These are phyloP conservation scores for Citrus glauca DNA, from an alignment of 345 rosid species.

Conservation along the genomic window DNA sequence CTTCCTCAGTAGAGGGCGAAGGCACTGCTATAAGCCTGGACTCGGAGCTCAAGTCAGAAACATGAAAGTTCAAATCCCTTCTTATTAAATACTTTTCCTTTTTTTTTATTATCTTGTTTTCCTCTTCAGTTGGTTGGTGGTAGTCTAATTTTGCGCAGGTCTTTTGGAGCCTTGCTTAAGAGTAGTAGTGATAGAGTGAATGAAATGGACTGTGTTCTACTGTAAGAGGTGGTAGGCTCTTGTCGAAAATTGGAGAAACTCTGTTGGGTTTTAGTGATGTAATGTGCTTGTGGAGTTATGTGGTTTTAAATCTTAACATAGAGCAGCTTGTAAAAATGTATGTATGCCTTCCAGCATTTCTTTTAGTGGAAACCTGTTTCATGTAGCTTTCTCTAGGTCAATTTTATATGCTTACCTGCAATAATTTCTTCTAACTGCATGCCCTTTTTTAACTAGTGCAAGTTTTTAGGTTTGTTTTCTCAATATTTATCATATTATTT, in stretches of 20 bases:
- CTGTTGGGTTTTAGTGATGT: constrained; percentile 21
- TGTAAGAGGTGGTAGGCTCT: background rate
- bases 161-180: constrained; percentile 18
- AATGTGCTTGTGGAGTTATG: constrained; percentile 21
- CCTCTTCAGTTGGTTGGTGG: constrained; percentile 6
- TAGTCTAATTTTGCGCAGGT: constrained; percentile 19
- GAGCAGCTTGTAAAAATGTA: constrained; percentile 17
- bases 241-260: background rate
- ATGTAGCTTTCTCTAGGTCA: constrained; percentile 12
- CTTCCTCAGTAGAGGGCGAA: constrained; percentile 35
- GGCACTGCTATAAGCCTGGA: constrained; percentile 35
- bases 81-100: background rate
- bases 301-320: constrained; percentile 17
- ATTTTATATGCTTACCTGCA: background rate
- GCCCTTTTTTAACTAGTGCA: background rate
- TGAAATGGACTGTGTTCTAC: background rate
- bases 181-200: constrained; percentile 1
- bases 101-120: background rate
- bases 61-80: constrained; percentile 7
- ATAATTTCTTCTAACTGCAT: constrained; percentile 4
- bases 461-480: no score
- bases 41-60: constrained; percentile 35
- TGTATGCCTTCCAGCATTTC: background rate
- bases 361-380: constrained; percentile 4
- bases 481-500: background rate